phyloP scores from a whole-genome alignment of 177 flowering plant species.

The Vitis hybrid region DNA sequence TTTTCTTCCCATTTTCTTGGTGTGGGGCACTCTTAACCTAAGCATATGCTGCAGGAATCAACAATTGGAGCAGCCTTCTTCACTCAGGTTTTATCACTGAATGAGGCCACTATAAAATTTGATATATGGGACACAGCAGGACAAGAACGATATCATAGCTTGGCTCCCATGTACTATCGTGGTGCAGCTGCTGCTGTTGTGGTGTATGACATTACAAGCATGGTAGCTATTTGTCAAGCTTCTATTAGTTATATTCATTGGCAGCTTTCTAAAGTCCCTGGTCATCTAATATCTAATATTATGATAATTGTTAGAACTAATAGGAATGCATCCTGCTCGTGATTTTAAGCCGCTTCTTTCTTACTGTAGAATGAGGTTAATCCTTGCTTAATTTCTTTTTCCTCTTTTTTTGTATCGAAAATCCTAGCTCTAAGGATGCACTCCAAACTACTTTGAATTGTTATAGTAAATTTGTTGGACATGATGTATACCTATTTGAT shows the following conservation, averaged over 20 bases:
- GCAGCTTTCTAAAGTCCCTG: background rate
- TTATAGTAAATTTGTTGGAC: too few relatives aligned
- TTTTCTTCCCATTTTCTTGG: background rate
- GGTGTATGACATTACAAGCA: slow-evolving; percentile 77
- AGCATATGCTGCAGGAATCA: slow-evolving; percentile 57
- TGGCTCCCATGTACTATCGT: slow-evolving; percentile 88
- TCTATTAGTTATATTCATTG: background rate
- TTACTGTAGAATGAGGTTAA: too few relatives aligned
- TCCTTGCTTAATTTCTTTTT: too few relatives aligned
- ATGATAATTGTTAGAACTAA: background rate
- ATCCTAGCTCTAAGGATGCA: too few relatives aligned
- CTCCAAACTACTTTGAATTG: too few relatives aligned
- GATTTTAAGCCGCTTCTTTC: too few relatives aligned
- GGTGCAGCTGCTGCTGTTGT: slow-evolving; percentile 90
- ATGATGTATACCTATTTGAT: too few relatives aligned
- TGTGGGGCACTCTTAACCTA: slow-evolving; percentile 9
- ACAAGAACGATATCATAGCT: slow-evolving; percentile 76
- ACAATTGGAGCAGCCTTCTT: slow-evolving; percentile 89
- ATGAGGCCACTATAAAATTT: slow-evolving; percentile 66
- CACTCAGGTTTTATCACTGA: slow-evolving; percentile 63
- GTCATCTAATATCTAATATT: background rate
- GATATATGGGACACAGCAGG: slow-evolving; percentile 95
- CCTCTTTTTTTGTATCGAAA: too few relatives aligned
- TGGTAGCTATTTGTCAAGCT: slow-evolving; percentile 31
- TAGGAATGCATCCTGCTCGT: background rate